Evolutionary conservation across 495 filamentous ascomycete species (phyloP), one percentile per base, ranked within the genome.

Genomic region (Physcia stellaris): DNA sequence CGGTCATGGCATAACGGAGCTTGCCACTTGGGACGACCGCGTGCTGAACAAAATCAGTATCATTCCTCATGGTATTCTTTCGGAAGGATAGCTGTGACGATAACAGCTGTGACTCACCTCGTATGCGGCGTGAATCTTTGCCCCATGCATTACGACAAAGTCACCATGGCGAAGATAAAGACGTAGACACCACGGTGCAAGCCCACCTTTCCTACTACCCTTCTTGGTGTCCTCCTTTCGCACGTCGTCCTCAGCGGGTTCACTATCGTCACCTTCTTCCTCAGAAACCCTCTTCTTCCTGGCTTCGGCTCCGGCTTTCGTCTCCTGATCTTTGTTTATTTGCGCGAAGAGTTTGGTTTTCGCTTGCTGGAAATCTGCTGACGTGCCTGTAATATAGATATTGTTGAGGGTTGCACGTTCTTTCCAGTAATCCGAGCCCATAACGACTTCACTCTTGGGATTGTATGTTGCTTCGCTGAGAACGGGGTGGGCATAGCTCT

Each of bases 91-190:
- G n/a, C n/a, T n/a, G n/a, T n/a, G n/a, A 7, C 20, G 13, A 32
- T 17, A 22, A 27, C n/a, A 15, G 12, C n/a, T 17, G 21, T 23
- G 36, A 60, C 66, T 35, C 51, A 79, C 80, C 56, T 86, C 82
- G 42, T 76, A 88, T 22, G 69, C 65, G 44, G 70, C 69, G 49
- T 93, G 86, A 21, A 93, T 71, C 1, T 61, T 50, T 0, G 60
- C 60, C 0, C 85, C 86, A 49, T 84, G 72, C 86, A 93, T 93
- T 2, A 92, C 66, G 19, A 92, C 67, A 32, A 87, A 64, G 50
- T 92, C 85, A 0, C 86, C 86, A 52, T 93, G 86, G 22, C 68
- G 53, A 22, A 93, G 64, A 1, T 56, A 47, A 34, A 62, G 49
- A n/a, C 52, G 56, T 12, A 68, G 48, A 4, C 41, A 27, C 4